Percentiles rank a stretch among this genome's conserved stretches.
phyloP scores from a whole-genome alignment of 2,329 filamentous ascomycete species.

The Sporothrix humicola region DNA sequence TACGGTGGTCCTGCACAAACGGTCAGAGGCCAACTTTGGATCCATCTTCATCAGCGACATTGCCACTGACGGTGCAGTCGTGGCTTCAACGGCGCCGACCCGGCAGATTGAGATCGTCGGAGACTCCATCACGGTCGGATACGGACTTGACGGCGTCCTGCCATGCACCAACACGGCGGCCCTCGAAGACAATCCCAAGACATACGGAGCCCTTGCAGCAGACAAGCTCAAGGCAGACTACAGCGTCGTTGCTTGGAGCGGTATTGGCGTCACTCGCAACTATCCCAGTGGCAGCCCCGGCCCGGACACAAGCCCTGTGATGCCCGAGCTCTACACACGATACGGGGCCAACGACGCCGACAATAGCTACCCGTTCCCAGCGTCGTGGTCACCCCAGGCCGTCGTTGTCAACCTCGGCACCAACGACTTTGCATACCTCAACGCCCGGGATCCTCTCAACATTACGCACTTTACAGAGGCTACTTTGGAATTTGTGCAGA shows the following conservation, averaged over 20 bases:
- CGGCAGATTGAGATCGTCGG: background rate
- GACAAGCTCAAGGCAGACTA: background rate
- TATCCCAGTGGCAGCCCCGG: background rate
- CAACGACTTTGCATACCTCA: background rate
- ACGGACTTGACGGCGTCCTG: background rate
- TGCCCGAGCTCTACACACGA: background rate
- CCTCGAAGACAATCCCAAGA: background rate
- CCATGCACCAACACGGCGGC: background rate
- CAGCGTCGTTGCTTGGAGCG: background rate
- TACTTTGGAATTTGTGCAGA: background rate
- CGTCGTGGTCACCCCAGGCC: background rate
- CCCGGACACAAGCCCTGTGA: background rate
- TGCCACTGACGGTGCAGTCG: background rate
- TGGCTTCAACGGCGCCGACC: background rate
- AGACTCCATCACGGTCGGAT: background rate
- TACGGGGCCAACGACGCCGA: constrained; percentile 2
- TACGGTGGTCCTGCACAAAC: background rate
- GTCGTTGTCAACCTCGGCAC: background rate
- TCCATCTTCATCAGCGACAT: background rate
- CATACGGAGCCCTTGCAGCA: background rate
- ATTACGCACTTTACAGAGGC: background rate
- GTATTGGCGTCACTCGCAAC: background rate
- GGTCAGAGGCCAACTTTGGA: background rate
- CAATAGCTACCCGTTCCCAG: constrained; percentile 1
- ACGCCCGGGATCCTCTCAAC: background rate